Percentiles rank a stretch among this genome's conserved stretches.
These are phyloP conservation scores for Linnemannia hyalina DNA, from an alignment of 192 early-diverging fungal genomes.

Conservation along the genomic window DNA sequence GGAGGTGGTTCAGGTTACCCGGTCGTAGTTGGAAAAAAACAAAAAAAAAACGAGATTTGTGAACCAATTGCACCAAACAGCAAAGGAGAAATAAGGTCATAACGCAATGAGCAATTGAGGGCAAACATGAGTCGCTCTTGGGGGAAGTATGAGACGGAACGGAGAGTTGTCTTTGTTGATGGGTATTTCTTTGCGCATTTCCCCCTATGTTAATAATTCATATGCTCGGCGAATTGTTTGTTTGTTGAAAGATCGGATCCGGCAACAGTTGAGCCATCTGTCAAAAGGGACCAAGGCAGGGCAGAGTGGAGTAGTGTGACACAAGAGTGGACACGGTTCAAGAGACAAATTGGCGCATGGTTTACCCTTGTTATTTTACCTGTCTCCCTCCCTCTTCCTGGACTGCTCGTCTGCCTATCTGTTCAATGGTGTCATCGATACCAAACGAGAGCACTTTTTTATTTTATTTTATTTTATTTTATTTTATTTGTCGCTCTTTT, in stretches of 20 bases:
- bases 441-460: neutral
- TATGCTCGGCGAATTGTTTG: neutral
- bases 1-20: neutral
- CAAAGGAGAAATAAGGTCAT: neutral
- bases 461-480: neutral
- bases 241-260: constrained; percentile 1
- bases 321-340: neutral
- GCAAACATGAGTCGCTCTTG: neutral
- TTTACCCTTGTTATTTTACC: constrained; percentile 1
- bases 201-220: neutral
- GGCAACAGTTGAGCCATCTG: constrained; percentile 8
- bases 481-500: neutral
- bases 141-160: neutral
- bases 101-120: neutral
- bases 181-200: neutral
- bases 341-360: constrained; percentile 2
- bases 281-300: neutral
- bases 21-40: neutral
- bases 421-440: constrained; percentile 1
- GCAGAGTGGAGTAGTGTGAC: neutral
- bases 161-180: neutral
- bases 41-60: neutral
- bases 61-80: neutral
- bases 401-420: neutral
- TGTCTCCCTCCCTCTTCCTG: neutral